Evolutionary conservation across 31 red algal species (phyloP).

Genomic region (Endocladia muricata): DNA sequence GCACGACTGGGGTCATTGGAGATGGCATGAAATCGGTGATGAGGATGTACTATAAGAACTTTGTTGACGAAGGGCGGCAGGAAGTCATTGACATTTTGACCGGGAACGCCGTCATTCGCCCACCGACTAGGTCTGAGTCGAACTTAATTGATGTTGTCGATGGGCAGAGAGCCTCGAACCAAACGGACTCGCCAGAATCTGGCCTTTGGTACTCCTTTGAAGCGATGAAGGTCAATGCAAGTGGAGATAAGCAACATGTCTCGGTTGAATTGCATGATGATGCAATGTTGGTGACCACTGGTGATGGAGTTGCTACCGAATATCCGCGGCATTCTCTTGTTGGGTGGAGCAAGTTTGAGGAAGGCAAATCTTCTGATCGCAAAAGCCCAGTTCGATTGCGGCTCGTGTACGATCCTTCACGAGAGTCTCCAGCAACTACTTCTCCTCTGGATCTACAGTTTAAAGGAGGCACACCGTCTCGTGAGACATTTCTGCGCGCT

Average conservation of each 20-base stretch:
- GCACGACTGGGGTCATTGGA: conserved; percentile 80
- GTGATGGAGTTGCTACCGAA: conserved; percentile 67
- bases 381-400: conserved; percentile 36
- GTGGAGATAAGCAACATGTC: conserved; percentile 84
- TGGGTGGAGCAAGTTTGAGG: conserved; percentile 58
- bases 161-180: not conserved
- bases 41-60: conserved; percentile 98
- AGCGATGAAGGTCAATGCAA: conserved; percentile 59
- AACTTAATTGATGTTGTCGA: conserved; percentile 1
- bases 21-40: conserved; percentile 97
- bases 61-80: conserved; percentile 97
- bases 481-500: conserved; percentile 87
- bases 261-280: conserved; percentile 63
- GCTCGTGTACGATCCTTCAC: conserved; percentile 28
- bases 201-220: conserved; percentile 66
- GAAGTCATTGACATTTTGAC: conserved; percentile 87
- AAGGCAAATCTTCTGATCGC: conserved; percentile 40
- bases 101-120: conserved; percentile 55
- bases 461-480: conserved; percentile 46
- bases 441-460: conserved; percentile 85
- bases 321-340: conserved; percentile 62
- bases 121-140: not conserved
- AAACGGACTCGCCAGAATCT: not conserved
- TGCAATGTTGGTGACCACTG: conserved; percentile 66
- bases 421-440: conserved; percentile 31